Percentiles rank a stretch among this genome's conserved stretches.
These are phyloP conservation scores for Saturnispora dispora DNA, from an alignment of 805 yeast species.

Conservation along the genomic window DNA sequence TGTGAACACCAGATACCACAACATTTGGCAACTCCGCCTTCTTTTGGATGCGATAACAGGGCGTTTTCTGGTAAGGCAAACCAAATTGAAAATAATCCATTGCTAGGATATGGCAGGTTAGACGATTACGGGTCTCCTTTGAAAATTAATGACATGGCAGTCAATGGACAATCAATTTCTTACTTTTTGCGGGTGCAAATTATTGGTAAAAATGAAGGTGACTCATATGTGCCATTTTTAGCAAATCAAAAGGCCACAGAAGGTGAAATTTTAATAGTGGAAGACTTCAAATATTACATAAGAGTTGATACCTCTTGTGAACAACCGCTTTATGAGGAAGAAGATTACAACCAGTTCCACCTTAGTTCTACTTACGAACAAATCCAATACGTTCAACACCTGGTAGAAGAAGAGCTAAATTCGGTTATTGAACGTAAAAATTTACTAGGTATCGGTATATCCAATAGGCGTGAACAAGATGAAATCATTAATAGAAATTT, in stretches of 20 bases:
- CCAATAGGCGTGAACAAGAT: constrained; percentile 10
- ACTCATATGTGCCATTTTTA: neutral
- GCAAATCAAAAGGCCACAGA: constrained; percentile 13
- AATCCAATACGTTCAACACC: constrained; percentile 10
- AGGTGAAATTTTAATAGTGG: constrained; percentile 19
- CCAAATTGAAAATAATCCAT: constrained; percentile 25
- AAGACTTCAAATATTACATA: constrained; percentile 16
- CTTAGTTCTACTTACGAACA: constrained; percentile 11
- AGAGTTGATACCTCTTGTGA: constrained; percentile 15
- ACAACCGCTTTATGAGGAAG: constrained; percentile 7
- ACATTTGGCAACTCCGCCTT: constrained; percentile 33
- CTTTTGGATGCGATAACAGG: constrained; percentile 30
- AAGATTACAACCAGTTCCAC: constrained; percentile 1
- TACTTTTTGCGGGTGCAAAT: constrained; percentile 48
- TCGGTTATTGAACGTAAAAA: constrained; percentile 10
- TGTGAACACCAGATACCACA: constrained; percentile 35
- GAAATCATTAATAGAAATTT: constrained; percentile 11
- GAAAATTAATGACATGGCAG: constrained; percentile 37
- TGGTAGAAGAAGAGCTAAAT: constrained; percentile 10
- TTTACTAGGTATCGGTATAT: constrained; percentile 6
- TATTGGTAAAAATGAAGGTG: constrained; percentile 33
- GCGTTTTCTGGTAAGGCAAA: constrained; percentile 19
- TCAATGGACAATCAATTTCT: constrained; percentile 34
- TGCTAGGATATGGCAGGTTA: constrained; percentile 49
- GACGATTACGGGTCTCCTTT: constrained; percentile 42